Conservation (phyloP, 768 basidiomycete genomes). For the Suillus weaverae region DNA sequence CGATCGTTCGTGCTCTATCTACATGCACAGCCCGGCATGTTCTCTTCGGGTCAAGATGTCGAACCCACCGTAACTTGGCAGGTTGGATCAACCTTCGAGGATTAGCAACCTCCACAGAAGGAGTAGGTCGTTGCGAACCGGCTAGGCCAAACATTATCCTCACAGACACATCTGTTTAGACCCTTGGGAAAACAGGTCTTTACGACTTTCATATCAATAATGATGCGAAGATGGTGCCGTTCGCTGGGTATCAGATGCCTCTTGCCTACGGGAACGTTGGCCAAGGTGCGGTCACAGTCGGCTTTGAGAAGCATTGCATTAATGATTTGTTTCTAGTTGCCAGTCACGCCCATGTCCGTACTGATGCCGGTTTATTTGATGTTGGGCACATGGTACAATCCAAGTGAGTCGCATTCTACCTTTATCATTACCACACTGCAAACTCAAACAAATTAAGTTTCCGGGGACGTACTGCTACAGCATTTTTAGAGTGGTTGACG, state of each 20-base stretch:
- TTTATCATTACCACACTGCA: not conserved
- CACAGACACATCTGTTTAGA: conserved; percentile 23
- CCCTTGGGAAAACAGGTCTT: conserved; percentile 63
- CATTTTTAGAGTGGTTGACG: conserved; percentile 87
- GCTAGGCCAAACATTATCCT: not conserved
- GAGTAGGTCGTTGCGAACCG: not conserved
- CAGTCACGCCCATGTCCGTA: conserved; percentile 88
- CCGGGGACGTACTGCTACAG: conserved; percentile 72
- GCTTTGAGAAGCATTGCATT: conserved; percentile 8
- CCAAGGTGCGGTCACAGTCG: conserved; percentile 52
- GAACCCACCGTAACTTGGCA: not conserved
- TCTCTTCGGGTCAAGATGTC: conserved; percentile 5
- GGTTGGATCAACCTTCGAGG: conserved; percentile 2
- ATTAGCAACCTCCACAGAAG: not conserved
- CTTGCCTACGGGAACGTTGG: conserved; percentile 80
- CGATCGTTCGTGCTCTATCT: not conserved
- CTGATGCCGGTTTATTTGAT: conserved; percentile 85
- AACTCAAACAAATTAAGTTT: conserved; percentile 49
- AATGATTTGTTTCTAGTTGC: conserved; percentile 52
- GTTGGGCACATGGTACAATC: conserved; percentile 99
- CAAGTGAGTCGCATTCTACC: conserved; percentile 48
- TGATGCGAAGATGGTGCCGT: conserved; percentile 93
- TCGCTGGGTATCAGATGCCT: conserved; percentile 96
- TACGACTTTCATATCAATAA: conserved; percentile 87
- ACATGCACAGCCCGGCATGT: not conserved